Evolutionary conservation across 306 rosid species (phyloP), one percentile per base, ranked within the genome.

Genomic region (Rosa persica): DNA sequence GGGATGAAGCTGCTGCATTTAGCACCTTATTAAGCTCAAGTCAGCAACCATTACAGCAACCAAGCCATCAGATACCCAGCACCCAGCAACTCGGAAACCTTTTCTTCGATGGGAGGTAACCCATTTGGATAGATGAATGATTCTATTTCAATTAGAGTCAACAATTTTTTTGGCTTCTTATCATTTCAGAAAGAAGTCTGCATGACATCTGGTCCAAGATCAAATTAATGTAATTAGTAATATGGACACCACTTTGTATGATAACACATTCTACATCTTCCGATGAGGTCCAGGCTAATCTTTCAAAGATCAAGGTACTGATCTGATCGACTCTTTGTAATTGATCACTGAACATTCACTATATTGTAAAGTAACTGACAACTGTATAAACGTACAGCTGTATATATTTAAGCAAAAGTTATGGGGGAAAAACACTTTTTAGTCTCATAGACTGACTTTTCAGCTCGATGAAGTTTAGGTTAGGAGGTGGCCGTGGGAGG

Each of bases 111-210:
- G 60, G 82, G 91, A 78, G 83, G 87, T 73, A 92, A 94, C 52
- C 98, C 98, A 64, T 94, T 92, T 80, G 95, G 80, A 75, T 93
- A 88, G 81, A 44, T 23, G 52, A 67, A 70, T 42, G 73, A 39
- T 88, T 84, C 42, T 47, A 16, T 70, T 3, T 27, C 17, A n/a
- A 8, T 48, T 16, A 10, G 12, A 16, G 9, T 23, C 10, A 8
- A 73, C 40, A 22, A 9, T 8, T 13, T 6, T n/a, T 49, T 57
- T 5, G 52, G 67, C 39, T 43, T 74, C 40, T 30, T 13, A 15
- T 19, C 55, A 40, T 74, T 11, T 13, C 64, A 42, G 67, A 47
- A 40, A 57, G 76, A 34, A 27, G 40, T 12, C 67, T 39, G 67
- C 67, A 30, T 30, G 36, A 30, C 36, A 38, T 54, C 34, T 51